Percentiles rank a stretch among this genome's conserved stretches.
These are phyloP conservation scores for Ilex paraguariensis DNA, from an alignment of 305 asterid genomes.

Conservation along the genomic window DNA sequence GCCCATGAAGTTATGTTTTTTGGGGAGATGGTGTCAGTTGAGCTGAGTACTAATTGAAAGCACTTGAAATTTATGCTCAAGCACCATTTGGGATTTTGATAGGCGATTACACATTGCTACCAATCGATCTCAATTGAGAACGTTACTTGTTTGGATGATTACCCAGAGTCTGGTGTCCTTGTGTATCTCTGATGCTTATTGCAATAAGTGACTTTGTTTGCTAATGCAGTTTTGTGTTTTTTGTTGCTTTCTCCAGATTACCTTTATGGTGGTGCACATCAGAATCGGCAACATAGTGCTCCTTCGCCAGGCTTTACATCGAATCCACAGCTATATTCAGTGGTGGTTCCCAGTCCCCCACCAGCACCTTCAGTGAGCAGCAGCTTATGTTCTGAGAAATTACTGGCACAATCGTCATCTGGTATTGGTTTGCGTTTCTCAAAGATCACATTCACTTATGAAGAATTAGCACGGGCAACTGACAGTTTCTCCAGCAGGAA, in stretches of 20 bases:
- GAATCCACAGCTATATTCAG: slow-evolving; percentile 33
- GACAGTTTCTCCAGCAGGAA: slow-evolving; percentile 44
- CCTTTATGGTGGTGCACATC: slow-evolving; percentile 26
- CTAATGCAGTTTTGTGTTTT: slow-evolving; percentile 3
- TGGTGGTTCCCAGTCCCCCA: slow-evolving; percentile 28
- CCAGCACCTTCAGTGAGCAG: slow-evolving; percentile 36
- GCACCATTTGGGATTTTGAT: too few species aligned
- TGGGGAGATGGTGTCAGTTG: too few species aligned
- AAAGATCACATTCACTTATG: slow-evolving; percentile 55
- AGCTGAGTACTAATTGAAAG: too few species aligned
- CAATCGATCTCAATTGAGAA: too few species aligned
- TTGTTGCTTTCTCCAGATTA: slow-evolving; percentile 28
- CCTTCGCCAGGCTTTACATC: slow-evolving; percentile 24
- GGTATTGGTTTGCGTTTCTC: slow-evolving; percentile 3
- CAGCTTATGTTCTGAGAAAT: slow-evolving; percentile 33
- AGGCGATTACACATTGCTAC: too few species aligned
- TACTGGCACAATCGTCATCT: slow-evolving; percentile 15
- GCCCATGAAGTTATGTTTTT: too few species aligned
- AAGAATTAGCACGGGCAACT: slow-evolving; percentile 67
- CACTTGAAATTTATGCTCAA: too few species aligned
- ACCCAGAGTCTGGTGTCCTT: too few species aligned
- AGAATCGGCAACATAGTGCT: slow-evolving; percentile 31
- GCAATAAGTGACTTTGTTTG: not conserved
- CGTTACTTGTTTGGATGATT: too few species aligned
- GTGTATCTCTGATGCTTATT: too few species aligned